These are phyloP conservation scores for Rhazya stricta DNA, from an alignment of 257 asterid species.

Conservation along the genomic window DNA sequence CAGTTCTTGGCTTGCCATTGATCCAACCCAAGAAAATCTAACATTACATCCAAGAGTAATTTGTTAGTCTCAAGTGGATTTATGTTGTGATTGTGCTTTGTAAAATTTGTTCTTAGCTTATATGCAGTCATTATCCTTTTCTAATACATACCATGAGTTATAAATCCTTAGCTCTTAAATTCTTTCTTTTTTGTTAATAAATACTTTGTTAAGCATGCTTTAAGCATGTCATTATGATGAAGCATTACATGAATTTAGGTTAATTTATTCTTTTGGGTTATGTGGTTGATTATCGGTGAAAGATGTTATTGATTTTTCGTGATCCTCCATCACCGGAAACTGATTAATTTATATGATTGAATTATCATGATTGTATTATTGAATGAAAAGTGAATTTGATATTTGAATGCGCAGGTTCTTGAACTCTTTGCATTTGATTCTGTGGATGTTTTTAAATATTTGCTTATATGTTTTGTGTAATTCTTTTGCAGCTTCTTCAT, in stretches of 20 bases:
- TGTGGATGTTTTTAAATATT: neutral
- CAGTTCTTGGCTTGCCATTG: too few species aligned
- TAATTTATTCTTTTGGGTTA: neutral
- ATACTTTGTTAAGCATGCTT: neutral
- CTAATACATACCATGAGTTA: too few species aligned
- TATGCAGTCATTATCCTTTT: too few species aligned
- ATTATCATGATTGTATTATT: neutral
- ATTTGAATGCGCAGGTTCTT: conserved; percentile 1
- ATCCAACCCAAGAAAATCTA: too few species aligned
- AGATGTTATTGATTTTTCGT: neutral
- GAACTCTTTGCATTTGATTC: neutral
- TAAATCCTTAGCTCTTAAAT: too few species aligned
- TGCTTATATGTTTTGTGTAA: conserved; percentile 19
- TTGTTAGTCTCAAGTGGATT: too few species aligned
- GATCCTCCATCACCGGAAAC: neutral
- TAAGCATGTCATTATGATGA: neutral
- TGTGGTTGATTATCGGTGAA: too few species aligned
- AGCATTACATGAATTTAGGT: neutral
- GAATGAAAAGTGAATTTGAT: neutral
- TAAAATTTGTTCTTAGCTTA: too few species aligned
- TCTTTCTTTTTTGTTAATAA: too few species aligned
- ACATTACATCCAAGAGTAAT: too few species aligned
- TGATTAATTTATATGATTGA: neutral
- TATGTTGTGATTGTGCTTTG: too few species aligned
- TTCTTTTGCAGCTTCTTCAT: too few species aligned